phyloP scores from a whole-genome alignment of 2,329 filamentous ascomycete species.

The Diaporthe destruens region DNA sequence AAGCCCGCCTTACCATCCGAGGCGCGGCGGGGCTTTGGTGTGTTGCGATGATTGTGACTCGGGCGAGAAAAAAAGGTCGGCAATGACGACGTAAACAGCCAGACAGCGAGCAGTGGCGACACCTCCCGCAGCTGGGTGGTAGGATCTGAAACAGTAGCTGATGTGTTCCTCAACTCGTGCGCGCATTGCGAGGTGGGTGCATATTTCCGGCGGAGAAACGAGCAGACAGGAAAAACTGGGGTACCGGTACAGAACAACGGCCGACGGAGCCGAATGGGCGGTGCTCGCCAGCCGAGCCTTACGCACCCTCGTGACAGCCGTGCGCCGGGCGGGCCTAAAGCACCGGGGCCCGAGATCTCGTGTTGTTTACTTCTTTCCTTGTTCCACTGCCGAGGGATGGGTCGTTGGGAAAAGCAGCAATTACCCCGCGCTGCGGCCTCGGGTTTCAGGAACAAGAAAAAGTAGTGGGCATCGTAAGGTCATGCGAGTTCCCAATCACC shows the following conservation, averaged over 20 bases:
- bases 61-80: too few species aligned
- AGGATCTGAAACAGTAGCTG: conserved; percentile 24
- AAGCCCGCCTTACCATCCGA: background rate
- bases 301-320: background rate
- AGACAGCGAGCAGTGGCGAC: conserved; percentile 25
- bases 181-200: background rate
- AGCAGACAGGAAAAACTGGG: background rate
- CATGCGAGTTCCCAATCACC: conserved; percentile 14
- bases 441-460: conserved; percentile 19
- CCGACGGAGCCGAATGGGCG: conserved; percentile 9
- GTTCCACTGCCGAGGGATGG: conserved; percentile 17
- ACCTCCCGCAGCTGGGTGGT: background rate
- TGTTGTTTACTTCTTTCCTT: background rate
- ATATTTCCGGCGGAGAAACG: conserved; percentile 24
- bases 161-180: background rate
- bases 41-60: background rate
- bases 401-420: conserved; percentile 2
- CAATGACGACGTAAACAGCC: conserved; percentile 16
- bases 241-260: conserved; percentile 19
- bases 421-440: conserved; percentile 21
- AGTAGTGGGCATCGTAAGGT: conserved; percentile 15
- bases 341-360: conserved; percentile 26
- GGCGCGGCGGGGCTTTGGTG: background rate
- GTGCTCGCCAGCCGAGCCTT: background rate
- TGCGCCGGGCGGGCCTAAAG: conserved; percentile 22